Base-by-base conservation (phyloP, 2,329 filamentous ascomycete species). In the Penicillium thymicola region DNA sequence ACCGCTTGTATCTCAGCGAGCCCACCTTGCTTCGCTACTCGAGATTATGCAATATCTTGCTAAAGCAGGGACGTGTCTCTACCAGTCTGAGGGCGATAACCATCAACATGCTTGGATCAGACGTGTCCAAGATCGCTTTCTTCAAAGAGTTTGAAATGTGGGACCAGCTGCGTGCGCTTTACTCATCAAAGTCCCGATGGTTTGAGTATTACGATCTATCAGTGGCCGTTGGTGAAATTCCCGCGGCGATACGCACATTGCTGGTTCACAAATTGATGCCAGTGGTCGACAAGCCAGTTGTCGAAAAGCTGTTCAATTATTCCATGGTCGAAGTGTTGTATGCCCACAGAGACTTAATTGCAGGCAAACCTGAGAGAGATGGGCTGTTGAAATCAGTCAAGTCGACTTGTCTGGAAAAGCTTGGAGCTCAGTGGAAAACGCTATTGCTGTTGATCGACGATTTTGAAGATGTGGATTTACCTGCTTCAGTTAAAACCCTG, bases 61-160 rank as follows among this genome's bases (percentile, higher is more conserved):
- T 63, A 7, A 63, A 44, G 25, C 61, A 63, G 30, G 58, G 59
- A n/a, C 61, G 61, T 11, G 51, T 63, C n/a, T 63, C 61, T 10
- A 18, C 53, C 25, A 40, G 58, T 11, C 25, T 63, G 55, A 51
- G 58, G 16, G 53, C 13, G 6, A 46, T 50, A 32, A 62, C 61
- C 3, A 62, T 63, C 51, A 52, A 57, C 25, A 47, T 63, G 36
- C 59, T 63, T 28, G 61, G 61, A 14, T 57, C 59, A 11, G 59
- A 52, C 28, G 38, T 23, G 21, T 54, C 54, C 8, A 63, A 63
- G 37, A 40, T 62, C 14, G 27, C 55, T 6, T 63, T 63, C 28
- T 63, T 63, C 48, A 58, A 56, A 41, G 61, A 62, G 21, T 62
- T 63, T 28, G 61, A 63, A 23, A 59, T 63, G 59, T 49, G 51